A percentile compares a stretch with the other conserved stretches of the same genome.
phyloP scores from a whole-genome alignment of 495 filamentous ascomycete species.

The Hypoxylon rickii region DNA sequence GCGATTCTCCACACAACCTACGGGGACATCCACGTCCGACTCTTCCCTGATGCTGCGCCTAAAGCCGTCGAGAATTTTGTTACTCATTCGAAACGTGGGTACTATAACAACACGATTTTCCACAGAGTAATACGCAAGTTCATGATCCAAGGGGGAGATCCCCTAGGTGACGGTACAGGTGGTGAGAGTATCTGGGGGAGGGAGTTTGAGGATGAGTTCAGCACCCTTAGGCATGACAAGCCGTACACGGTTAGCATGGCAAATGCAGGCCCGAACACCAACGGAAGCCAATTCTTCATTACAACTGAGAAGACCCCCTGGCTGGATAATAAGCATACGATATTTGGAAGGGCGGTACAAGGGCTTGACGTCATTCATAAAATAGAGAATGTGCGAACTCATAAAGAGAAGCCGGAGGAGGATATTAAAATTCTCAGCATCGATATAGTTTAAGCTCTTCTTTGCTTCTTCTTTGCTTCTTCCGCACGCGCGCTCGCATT shows the following conservation, averaged over 20 bases:
- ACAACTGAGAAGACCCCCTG: constrained; percentile 96
- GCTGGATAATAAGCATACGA: constrained; percentile 94
- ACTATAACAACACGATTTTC: constrained; percentile 98
- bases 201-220: constrained; percentile 96
- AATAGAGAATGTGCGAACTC: constrained; percentile 91
- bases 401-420: constrained; percentile 95
- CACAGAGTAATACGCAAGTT: constrained; percentile 97
- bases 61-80: constrained; percentile 99
- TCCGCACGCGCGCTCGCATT: too few species aligned
- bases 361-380: constrained; percentile 94
- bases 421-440: constrained; percentile 98
- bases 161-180: constrained; percentile 91
- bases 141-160: constrained; percentile 96
- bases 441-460: constrained; percentile 61
- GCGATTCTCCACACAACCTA: constrained; percentile 91
- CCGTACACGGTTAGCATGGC: constrained; percentile 97
- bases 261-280: constrained; percentile 86
- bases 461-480: too few species aligned
- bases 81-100: constrained; percentile 82
- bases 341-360: constrained; percentile 88
- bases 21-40: constrained; percentile 91
- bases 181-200: constrained; percentile 96
- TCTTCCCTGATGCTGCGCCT: constrained; percentile 91
- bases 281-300: constrained; percentile 93
- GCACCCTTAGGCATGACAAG: constrained; percentile 88